Base-by-base conservation (phyloP, 2,329 filamentous ascomycete species). In the Zalaria sp. region DNA sequence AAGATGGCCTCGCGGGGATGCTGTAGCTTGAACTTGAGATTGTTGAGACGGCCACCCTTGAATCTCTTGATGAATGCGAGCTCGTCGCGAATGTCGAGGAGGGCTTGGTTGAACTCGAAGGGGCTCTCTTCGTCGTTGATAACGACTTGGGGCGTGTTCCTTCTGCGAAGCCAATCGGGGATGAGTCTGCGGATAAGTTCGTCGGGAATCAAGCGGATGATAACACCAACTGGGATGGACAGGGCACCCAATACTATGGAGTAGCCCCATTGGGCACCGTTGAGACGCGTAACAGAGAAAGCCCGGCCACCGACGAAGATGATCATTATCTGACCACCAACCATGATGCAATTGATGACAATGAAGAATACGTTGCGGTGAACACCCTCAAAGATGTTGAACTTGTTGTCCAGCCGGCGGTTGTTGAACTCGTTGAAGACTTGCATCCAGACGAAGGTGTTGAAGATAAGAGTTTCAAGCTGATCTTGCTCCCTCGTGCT, bases 351-450 rank as follows among this genome's bases (percentile, higher is more conserved):
- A 64, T 87, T 87, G 61, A 96, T 95, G 34, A 65, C 73, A 32
- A 93, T 74, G 66, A 96, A 96, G 71, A 93, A 93, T 65, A 73
- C 82, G 60, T 96, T 96, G 57, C 75, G 75, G 26, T 72, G 72
- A 45, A 96, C 74, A 42, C 86, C 86, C 57, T 95, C 89, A 46
- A 96, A 89, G 47, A 96, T 87, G 63, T 96, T 96, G 71, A 94
- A 88, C 42, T 79, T 75, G 63, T 96, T 96, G 61, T 96, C 89
- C 42, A 96, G 71, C 8, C 89, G 85, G 45, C 89, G 85, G 65
- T 93, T 94, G 68, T 96, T 96, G 74, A 93, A 84, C 57, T 93
- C 83, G 63, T 96, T 96, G 69, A 96, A 96, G 53, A 96, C 93
- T 54, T 96, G 89, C 88, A 96, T 95, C 89, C 89, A 96, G 41